These are phyloP conservation scores for Pontederia crassipes DNA, from an alignment of 176 grass and related monocot genomes.

Conservation along the genomic window DNA sequence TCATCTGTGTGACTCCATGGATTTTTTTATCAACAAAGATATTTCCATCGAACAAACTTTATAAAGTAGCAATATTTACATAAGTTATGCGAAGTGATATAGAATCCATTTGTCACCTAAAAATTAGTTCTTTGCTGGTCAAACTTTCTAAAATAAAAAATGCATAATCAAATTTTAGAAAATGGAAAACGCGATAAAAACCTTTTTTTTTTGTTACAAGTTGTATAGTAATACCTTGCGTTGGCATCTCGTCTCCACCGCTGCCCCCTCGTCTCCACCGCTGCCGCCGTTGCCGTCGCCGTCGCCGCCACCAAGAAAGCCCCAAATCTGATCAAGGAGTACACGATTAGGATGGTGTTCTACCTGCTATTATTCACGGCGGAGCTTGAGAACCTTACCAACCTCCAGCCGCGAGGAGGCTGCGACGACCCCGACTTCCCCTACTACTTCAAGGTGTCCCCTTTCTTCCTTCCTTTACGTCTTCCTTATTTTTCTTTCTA, in stretches of 20 bases:
- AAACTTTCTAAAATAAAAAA: no score
- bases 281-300: conserved; percentile 22
- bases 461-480: not conserved
- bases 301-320: conserved; percentile 6
- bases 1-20: no score
- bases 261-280: conserved; percentile 5
- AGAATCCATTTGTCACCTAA: no score
- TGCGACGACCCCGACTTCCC: conserved; percentile 63
- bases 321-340: conserved; percentile 13
- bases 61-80: no score
- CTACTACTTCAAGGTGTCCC: conserved; percentile 70
- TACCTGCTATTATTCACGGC: conserved; percentile 47
- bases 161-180: no score
- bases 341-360: conserved; percentile 56
- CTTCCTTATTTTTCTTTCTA: not conserved
- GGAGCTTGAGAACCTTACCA: conserved; percentile 66
- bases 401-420: conserved; percentile 52
- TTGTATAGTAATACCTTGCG: not conserved
- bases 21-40: not conserved
- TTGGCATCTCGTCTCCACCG: conserved; percentile 16
- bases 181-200: no score
- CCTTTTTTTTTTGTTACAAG: no score
- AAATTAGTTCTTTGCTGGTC: no score
- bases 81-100: no score
- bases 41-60: no score